A percentile compares a stretch with the other conserved stretches of the same genome.
Evolutionary conservation across 352 stramenopile genomes (phyloP).

Genomic region (Phytopythium aichiense): DNA sequence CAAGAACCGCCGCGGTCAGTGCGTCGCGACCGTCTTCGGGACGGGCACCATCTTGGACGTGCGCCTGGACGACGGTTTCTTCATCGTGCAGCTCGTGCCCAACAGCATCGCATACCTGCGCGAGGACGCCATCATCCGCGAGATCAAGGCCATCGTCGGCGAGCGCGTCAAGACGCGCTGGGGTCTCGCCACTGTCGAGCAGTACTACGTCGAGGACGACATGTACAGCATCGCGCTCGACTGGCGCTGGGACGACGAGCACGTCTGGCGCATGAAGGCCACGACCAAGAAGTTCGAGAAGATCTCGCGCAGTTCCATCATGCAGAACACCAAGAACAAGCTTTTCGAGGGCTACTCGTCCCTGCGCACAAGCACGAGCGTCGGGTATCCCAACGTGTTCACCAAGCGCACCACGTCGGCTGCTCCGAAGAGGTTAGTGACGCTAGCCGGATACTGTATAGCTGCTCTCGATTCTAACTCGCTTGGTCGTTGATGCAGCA

Average conservation of each 20-base stretch:
- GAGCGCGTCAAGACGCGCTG: constrained; percentile 82
- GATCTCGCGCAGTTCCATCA: constrained; percentile 58
- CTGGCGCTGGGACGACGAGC: constrained; percentile 86
- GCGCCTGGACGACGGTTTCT: constrained; percentile 64
- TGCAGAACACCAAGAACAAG: constrained; percentile 78
- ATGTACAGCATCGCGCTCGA: constrained; percentile 88
- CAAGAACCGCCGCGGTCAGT: constrained; percentile 55
- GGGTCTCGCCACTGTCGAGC: constrained; percentile 78
- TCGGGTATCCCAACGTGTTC: constrained; percentile 38
- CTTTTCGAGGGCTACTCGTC: constrained; percentile 79
- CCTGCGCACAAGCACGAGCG: constrained; percentile 50
- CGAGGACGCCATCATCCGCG: constrained; percentile 62
- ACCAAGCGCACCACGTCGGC: constrained; percentile 55
- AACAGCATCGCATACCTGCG: constrained; percentile 68
- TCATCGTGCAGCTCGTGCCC: constrained; percentile 70
- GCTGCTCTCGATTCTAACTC: constrained; percentile 9
- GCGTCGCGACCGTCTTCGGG: constrained; percentile 72
- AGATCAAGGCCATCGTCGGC: constrained; percentile 82
- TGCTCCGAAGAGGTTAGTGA: constrained; percentile 24
- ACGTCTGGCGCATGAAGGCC: constrained; percentile 87
- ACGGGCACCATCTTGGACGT: constrained; percentile 73
- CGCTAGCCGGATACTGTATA: constrained; percentile 4
- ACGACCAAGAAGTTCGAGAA: constrained; percentile 90
- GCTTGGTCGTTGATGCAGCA: constrained; percentile 13
- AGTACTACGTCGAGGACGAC: constrained; percentile 85